Evolutionary conservation across 2,329 filamentous ascomycete species (phyloP), one percentile per base, ranked within the genome.

Genomic region (Beauveria brongniartii): DNA sequence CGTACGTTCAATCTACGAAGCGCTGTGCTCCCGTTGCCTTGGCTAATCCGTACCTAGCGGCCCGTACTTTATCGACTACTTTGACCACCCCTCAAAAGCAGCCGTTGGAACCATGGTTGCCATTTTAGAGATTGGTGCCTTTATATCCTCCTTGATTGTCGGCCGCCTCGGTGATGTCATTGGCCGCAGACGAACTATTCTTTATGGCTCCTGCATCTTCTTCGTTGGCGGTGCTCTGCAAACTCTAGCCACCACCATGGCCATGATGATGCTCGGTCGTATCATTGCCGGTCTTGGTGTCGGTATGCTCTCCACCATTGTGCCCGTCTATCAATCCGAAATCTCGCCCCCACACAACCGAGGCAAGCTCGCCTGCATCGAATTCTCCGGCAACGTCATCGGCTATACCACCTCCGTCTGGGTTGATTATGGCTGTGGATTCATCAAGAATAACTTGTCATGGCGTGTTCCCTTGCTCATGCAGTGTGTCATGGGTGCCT

Each of bases 371-470:
- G 94, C 93, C 26, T 97, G 94, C 73, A 97, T 99, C 66, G 94
- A 99, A 73, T 99, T 97, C 71, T 93, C 93, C 0, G 94, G 94
- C 59, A 99, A 99, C 75, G 96, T 99, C 65, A 88, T 91, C 63
- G 94, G 94, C 37, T 99, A 99, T 72, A 89, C 93, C 59, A 92
- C 91, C 58, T 97, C 93, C 67, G 93, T 97, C 24, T 99, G 94
- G 94, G 93, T 97, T 30, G 94, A 99, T 74, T 99, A 97, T 75
- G 93, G 94, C 69, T 97, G 92, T 75, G 94, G 90, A 62, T 97
- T 82, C 71, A 97, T 99, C 70, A 75, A 91, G 64, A 90, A 80
- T 68, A 80, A 97, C 72, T 82, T 88, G 77, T 91, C 94, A 2
- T 99, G 94, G 94, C 89, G 94, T 54, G 68, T 97, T 50, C 94